A percentile compares a stretch with the other conserved stretches of the same genome.
Conservation (phyloP, 208 protist genomes). For the Leishmania braziliensis region DNA sequence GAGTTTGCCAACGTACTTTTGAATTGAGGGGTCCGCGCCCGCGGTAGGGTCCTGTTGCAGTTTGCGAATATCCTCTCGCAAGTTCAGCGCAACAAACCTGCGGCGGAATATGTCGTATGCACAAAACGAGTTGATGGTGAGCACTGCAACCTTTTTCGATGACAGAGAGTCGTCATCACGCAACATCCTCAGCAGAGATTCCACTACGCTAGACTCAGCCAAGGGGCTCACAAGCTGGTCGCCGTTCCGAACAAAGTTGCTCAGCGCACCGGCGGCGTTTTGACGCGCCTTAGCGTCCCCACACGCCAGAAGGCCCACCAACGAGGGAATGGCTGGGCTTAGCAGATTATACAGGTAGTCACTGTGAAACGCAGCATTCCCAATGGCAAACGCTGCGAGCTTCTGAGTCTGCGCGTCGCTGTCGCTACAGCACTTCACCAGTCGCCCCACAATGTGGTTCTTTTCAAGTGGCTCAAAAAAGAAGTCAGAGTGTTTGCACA, state of each 20-base stretch:
- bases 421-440: constrained; percentile 89
- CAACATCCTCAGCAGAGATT: constrained; percentile 79
- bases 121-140: constrained; percentile 92
- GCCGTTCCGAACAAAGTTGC: constrained; percentile 95
- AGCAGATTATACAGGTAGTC: constrained; percentile 85
- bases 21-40: constrained; percentile 56
- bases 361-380: constrained; percentile 95
- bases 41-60: constrained; percentile 49
- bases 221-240: constrained; percentile 65
- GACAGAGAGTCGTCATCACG: constrained; percentile 56
- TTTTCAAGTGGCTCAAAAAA: constrained; percentile 90
- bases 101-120: constrained; percentile 78
- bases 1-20: constrained; percentile 65
- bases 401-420: constrained; percentile 89
- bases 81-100: constrained; percentile 57
- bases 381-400: constrained; percentile 95
- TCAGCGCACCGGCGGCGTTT: constrained; percentile 94
- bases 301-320: constrained; percentile 79
- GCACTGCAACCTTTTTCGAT: constrained; percentile 83
- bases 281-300: constrained; percentile 94
- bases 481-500: constrained; percentile 94
- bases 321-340: constrained; percentile 64
- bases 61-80: constrained; percentile 58
- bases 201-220: constrained; percentile 66
- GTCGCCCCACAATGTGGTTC: constrained; percentile 61